These are phyloP conservation scores for Coemansia sp. DNA, from an alignment of 192 early-diverging fungal genomes.

Conservation along the genomic window DNA sequence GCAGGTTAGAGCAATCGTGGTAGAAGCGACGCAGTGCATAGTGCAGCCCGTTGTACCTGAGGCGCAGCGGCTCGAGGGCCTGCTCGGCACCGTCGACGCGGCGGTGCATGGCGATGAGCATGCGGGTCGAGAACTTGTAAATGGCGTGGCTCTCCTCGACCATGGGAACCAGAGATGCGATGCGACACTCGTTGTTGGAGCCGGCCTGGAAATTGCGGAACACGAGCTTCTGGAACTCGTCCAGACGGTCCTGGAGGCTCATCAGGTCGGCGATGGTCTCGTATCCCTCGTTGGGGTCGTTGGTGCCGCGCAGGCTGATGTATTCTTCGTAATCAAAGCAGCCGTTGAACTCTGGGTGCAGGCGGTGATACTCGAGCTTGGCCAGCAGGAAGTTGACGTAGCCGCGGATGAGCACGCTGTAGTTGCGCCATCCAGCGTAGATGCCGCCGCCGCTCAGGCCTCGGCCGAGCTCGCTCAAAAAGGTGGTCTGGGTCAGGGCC, in stretches of 20 bases:
- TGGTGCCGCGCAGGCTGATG: conserved; percentile 84
- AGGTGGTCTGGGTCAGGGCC: conserved; percentile 70
- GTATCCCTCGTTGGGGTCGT: conserved; percentile 99
- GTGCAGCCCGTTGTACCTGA: conserved; percentile 82
- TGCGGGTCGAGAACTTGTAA: conserved; percentile 92
- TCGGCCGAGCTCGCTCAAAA: conserved; percentile 73
- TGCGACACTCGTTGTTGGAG: conserved; percentile 91
- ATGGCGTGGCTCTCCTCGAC: conserved; percentile 95
- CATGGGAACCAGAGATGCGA: conserved; percentile 92
- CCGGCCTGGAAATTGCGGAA: conserved; percentile 77
- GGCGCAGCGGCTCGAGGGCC: conserved; percentile 82
- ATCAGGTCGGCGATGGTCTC: conserved; percentile 96
- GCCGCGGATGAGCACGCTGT: conserved; percentile 80
- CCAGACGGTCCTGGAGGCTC: conserved; percentile 85
- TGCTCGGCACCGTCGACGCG: conserved; percentile 63
- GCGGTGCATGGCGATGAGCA: conserved; percentile 93
- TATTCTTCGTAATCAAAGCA: conserved; percentile 98
- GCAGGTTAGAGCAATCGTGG: conserved; percentile 80
- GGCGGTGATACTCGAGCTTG: conserved; percentile 89
- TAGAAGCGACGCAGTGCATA: conserved; percentile 88
- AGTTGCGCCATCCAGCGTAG: conserved; percentile 54
- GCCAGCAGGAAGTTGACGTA: conserved; percentile 86
- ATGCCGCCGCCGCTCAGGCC: conserved; percentile 29
- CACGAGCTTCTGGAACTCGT: conserved; percentile 86
- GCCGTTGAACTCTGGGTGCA: conserved; percentile 90